These are phyloP conservation scores for California macrophylla DNA, from an alignment of 441 rosid genomes.

Conservation along the genomic window DNA sequence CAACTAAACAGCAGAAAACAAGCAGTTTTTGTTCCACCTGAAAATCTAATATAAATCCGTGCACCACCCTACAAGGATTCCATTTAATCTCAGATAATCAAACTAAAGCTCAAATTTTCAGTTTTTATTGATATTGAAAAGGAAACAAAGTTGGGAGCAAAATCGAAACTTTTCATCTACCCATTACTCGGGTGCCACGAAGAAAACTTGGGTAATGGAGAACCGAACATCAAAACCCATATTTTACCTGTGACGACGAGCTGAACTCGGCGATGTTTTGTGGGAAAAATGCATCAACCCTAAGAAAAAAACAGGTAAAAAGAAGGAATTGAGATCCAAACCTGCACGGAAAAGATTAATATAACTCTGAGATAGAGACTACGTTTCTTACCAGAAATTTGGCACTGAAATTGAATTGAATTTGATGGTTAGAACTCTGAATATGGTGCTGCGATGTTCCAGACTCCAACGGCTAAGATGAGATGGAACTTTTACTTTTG, in stretches of 20 bases:
- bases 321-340: neutral
- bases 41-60: neutral
- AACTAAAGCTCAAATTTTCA: neutral
- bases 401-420: neutral
- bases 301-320: neutral
- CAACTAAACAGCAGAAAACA: neutral
- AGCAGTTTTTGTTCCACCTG: neutral
- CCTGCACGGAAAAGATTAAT: neutral
- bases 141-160: neutral
- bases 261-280: neutral
- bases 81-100: neutral
- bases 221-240: neutral
- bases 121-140: neutral
- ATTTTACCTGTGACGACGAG: neutral
- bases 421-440: neutral
- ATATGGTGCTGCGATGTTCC: neutral
- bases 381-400: slow-evolving; percentile 1
- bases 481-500: neutral
- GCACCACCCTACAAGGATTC: neutral
- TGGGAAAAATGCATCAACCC: neutral
- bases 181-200: neutral
- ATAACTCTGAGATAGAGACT: neutral
- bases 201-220: neutral
- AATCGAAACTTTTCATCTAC: neutral
- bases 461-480: neutral